Evolutionary conservation across 495 filamentous ascomycete species (phyloP).

Genomic region (Cenococcum geophilum): DNA sequence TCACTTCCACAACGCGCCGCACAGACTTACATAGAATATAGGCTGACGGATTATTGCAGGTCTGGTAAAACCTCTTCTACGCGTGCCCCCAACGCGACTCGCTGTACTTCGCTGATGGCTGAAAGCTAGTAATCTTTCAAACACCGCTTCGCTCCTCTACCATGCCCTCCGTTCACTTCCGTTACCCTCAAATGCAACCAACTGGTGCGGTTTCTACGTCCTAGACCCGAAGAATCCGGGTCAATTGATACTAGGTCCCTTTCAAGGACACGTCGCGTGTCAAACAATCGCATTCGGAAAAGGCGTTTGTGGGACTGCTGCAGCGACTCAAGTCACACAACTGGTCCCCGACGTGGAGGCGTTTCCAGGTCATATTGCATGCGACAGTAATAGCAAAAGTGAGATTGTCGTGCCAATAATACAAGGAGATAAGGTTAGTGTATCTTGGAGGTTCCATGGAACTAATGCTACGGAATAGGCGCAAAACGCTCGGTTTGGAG

Average conservation of each 20-base stretch:
- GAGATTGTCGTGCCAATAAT: constrained; percentile 89
- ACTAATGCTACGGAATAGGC: not conserved
- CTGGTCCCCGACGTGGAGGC: constrained; percentile 66
- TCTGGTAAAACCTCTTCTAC: constrained; percentile 46
- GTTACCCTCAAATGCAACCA: constrained; percentile 63
- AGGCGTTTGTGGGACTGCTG: constrained; percentile 82
- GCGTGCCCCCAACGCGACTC: not conserved
- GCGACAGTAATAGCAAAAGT: constrained; percentile 72
- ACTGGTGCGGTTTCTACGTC: constrained; percentile 93
- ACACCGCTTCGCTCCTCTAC: constrained; percentile 78
- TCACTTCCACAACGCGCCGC: not conserved
- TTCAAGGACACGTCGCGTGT: constrained; percentile 83
- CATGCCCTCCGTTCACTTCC: constrained; percentile 76
- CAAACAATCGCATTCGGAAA: constrained; percentile 73
- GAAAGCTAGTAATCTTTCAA: constrained; percentile 69
- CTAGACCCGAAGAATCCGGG: constrained; percentile 48
- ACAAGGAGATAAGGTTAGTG: constrained; percentile 49
- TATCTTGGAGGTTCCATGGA: not conserved
- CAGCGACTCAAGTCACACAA: constrained; percentile 55
- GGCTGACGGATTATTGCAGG: constrained; percentile 37
- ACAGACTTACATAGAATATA: not conserved
- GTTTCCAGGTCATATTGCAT: constrained; percentile 89
- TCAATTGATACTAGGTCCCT: constrained; percentile 72
- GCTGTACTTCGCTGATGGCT: constrained; percentile 5
- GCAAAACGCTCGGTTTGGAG: constrained; percentile 4